phyloP scores from a whole-genome alignment of 495 filamentous ascomycete species.

The Sabuloglossum arenarium region DNA sequence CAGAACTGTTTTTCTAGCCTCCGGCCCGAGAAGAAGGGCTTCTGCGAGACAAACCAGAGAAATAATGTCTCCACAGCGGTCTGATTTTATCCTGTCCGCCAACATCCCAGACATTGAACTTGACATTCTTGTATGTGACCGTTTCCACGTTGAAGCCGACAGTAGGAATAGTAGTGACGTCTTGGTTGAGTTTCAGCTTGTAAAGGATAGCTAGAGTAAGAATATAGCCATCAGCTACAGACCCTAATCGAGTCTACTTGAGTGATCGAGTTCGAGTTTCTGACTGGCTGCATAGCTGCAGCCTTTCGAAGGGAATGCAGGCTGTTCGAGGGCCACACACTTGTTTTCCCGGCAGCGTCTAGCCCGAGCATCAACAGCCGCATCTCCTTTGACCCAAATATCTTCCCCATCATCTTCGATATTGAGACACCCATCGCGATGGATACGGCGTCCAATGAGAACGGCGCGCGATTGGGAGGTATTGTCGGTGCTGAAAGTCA shows the following conservation, averaged over 20 bases:
- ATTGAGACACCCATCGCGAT: slow-evolving; percentile 51
- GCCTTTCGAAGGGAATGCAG: slow-evolving; percentile 1
- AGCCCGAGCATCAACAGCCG: slow-evolving; percentile 92
- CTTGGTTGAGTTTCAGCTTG: slow-evolving; percentile 94
- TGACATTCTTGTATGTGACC: slow-evolving; percentile 99
- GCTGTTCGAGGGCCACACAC: slow-evolving; percentile 22
- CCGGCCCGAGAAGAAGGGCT: slow-evolving; percentile 1
- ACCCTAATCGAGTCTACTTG: not conserved
- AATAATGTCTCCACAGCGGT: slow-evolving; percentile 98
- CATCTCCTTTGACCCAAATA: slow-evolving; percentile 98
- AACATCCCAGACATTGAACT: slow-evolving; percentile 99
- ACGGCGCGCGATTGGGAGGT: not conserved
- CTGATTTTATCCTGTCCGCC: slow-evolving; percentile 99
- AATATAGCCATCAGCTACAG: not conserved
- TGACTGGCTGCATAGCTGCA: not conserved
- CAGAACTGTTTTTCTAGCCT: not conserved
- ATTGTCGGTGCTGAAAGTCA: slow-evolving; percentile 5
- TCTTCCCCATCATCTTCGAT: slow-evolving; percentile 85
- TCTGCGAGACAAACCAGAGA: slow-evolving; percentile 47
- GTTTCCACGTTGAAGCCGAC: slow-evolving; percentile 99
- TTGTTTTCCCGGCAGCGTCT: slow-evolving; percentile 96
- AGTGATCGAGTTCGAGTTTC: not conserved
- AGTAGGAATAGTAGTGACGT: slow-evolving; percentile 97
- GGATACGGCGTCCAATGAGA: not conserved
- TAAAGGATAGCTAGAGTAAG: slow-evolving; percentile 64